A percentile compares a stretch with the other conserved stretches of the same genome.
phyloP scores from a whole-genome alignment of 2,329 filamentous ascomycete species.

The Xylariaceae sp. region DNA sequence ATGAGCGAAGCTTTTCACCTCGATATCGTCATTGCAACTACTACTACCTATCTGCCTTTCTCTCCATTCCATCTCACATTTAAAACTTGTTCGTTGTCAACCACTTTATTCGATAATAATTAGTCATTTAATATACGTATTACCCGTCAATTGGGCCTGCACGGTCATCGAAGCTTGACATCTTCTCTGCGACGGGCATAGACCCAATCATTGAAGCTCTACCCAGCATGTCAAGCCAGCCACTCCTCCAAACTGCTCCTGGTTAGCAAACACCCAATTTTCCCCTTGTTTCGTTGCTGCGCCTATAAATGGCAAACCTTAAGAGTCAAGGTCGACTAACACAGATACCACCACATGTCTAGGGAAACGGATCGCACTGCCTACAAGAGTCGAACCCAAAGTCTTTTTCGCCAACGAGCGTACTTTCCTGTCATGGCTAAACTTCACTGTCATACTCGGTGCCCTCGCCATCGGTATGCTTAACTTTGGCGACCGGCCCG shows the following conservation, averaged over 20 bases:
- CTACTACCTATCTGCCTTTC: neutral
- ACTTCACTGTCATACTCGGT: slow-evolving; percentile 98
- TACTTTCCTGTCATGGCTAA: slow-evolving; percentile 98
- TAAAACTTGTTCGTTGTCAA: neutral
- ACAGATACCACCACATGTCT: slow-evolving; percentile 5
- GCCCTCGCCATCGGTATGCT: slow-evolving; percentile 95
- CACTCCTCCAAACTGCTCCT: slow-evolving; percentile 90
- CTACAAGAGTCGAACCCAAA: slow-evolving; percentile 97
- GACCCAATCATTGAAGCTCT: too few species aligned
- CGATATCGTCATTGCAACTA: slow-evolving; percentile 10
- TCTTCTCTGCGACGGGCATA: too few species aligned
- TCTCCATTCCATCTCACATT: slow-evolving; percentile 3
- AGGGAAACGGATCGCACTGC: slow-evolving; percentile 99
- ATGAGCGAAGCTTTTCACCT: slow-evolving; percentile 11
- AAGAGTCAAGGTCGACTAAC: slow-evolving; percentile 7
- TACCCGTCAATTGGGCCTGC: neutral
- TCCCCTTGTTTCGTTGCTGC: neutral
- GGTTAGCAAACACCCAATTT: slow-evolving; percentile 58
- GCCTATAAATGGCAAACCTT: neutral
- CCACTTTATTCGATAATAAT: too few species aligned
- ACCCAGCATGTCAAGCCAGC: slow-evolving; percentile 84
- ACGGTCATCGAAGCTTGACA: too few species aligned
- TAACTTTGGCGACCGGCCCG: slow-evolving; percentile 95
- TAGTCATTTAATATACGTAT: too few species aligned
- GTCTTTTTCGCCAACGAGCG: slow-evolving; percentile 99